Percentiles rank a stretch among this genome's conserved stretches.
Evolutionary conservation across 192 early-diverging fungal genomes (phyloP).

Genomic region (Rhizophagus clarus): DNA sequence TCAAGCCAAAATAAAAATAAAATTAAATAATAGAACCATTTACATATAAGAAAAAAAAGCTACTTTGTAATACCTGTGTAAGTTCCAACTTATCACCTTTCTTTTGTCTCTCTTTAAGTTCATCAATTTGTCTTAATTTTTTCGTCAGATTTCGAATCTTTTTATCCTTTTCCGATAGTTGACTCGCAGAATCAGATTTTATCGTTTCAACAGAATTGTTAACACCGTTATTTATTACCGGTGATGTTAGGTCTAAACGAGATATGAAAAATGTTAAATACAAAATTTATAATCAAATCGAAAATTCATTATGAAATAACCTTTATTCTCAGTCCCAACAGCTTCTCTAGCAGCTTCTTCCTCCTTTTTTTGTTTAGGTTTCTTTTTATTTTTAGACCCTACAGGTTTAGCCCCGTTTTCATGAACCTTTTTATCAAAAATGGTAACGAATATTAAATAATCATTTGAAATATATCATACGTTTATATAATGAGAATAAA

Average conservation of each 20-base stretch:
- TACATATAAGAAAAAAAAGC: neutral
- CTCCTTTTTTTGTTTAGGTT: constrained; percentile 59
- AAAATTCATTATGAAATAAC: neutral
- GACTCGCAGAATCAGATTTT: constrained; percentile 37
- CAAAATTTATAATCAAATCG: neutral
- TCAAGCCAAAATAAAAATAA: neutral
- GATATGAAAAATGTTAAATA: neutral
- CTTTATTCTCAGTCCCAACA: neutral
- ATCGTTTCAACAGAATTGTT: constrained; percentile 17
- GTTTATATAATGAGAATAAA: neutral
- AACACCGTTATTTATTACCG: constrained; percentile 26
- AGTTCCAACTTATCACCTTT: constrained; percentile 81
- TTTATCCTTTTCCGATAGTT: constrained; percentile 77
- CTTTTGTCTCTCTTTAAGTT: constrained; percentile 76
- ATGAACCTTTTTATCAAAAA: constrained; percentile 27
- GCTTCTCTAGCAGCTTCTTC: constrained; percentile 34
- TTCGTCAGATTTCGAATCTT: constrained; percentile 85
- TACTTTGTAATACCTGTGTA: constrained; percentile 60
- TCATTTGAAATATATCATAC: neutral
- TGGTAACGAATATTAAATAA: neutral
- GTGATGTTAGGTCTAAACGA: neutral
- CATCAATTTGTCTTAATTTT: constrained; percentile 89
- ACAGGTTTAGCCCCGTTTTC: neutral
- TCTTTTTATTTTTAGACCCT: constrained; percentile 63
- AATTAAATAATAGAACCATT: neutral